Percentiles rank a stretch among this genome's conserved stretches.
phyloP scores from a whole-genome alignment of 768 basidiomycete species.

The Lactarius psammicola region DNA sequence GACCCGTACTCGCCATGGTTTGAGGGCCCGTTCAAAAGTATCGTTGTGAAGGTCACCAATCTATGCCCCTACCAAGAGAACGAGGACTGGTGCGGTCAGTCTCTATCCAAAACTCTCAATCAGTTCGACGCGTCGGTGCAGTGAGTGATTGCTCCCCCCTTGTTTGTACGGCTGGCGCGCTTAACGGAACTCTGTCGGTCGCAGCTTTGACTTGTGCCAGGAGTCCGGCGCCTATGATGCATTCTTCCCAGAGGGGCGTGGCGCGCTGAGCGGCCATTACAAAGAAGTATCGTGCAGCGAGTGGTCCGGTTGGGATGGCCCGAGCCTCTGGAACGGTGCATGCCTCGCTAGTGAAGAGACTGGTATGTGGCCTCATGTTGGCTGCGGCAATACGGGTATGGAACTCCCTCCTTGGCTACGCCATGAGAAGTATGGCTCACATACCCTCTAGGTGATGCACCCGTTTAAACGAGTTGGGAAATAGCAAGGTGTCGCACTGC shows the following conservation, averaged over 20 bases:
- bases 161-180: neutral
- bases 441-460: conserved; percentile 4
- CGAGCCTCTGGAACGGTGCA: conserved; percentile 46
- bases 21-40: conserved; percentile 52
- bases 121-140: conserved; percentile 48
- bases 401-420: neutral
- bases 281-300: conserved; percentile 55
- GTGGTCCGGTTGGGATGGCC: conserved; percentile 54
- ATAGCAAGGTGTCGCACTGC: neutral
- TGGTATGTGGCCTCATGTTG: conserved; percentile 49
- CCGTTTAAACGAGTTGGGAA: neutral
- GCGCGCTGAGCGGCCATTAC: conserved; percentile 53
- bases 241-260: conserved; percentile 57
- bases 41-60: conserved; percentile 52
- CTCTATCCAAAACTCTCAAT: conserved; percentile 42
- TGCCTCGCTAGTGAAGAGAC: conserved; percentile 52
- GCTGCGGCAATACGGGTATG: conserved; percentile 55
- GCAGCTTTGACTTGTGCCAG: conserved; percentile 59
- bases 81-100: conserved; percentile 56
- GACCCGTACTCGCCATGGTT: conserved; percentile 54
- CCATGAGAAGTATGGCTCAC: neutral
- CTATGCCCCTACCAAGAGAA: conserved; percentile 49
- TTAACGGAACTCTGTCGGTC: neutral
- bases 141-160: conserved; percentile 36
- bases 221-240: conserved; percentile 51